These are phyloP conservation scores for Yamadazyma philogaea DNA, from an alignment of 805 yeast genomes.

Conservation along the genomic window DNA sequence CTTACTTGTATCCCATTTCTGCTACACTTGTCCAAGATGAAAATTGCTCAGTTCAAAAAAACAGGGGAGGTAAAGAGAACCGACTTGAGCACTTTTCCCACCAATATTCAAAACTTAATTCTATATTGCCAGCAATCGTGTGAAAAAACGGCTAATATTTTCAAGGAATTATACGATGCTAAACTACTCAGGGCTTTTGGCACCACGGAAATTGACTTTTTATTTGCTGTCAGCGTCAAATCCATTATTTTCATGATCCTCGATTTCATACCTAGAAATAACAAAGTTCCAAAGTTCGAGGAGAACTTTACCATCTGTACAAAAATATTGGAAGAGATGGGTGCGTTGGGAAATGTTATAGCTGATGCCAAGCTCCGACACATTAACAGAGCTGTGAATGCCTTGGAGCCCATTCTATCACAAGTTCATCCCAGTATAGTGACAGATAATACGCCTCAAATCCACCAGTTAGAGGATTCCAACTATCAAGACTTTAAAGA, in stretches of 20 bases:
- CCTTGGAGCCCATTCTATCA: constrained; percentile 5
- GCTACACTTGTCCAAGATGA: constrained; percentile 20
- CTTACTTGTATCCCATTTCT: constrained; percentile 25
- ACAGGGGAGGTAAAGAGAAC: neutral
- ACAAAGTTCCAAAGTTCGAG: constrained; percentile 1
- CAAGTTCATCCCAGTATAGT: neutral
- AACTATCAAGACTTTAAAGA: neutral
- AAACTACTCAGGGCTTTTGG: constrained; percentile 22
- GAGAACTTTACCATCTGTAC: constrained; percentile 5
- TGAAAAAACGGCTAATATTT: constrained; percentile 24
- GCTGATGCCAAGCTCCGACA: constrained; percentile 7
- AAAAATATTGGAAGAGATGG: neutral
- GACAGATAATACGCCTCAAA: neutral
- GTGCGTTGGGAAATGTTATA: constrained; percentile 7
- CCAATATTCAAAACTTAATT: constrained; percentile 20
- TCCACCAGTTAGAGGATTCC: neutral
- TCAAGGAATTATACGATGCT: constrained; percentile 20
- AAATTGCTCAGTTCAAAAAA: constrained; percentile 13
- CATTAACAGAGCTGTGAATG: constrained; percentile 1
- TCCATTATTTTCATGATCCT: constrained; percentile 22
- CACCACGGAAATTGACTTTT: constrained; percentile 26
- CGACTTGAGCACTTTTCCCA: constrained; percentile 14
- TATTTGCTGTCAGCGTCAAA: constrained; percentile 20
- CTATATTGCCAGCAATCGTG: constrained; percentile 18
- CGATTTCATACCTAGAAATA: constrained; percentile 4